These are phyloP conservation scores for Diaporthe vaccinii DNA, from an alignment of 2,329 filamentous ascomycete species.

Conservation along the genomic window DNA sequence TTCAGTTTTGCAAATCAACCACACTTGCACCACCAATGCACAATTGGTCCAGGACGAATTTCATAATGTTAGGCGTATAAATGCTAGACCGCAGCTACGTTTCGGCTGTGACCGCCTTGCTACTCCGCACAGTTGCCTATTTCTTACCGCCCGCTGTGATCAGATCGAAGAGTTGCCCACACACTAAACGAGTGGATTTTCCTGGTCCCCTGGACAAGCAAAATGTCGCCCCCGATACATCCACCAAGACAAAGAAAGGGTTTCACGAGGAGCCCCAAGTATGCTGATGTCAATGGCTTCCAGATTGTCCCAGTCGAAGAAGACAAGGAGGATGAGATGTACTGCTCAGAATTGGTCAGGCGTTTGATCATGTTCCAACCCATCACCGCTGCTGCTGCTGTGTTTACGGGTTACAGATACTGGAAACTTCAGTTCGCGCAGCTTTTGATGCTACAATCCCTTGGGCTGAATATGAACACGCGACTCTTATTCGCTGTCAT, in stretches of 20 bases:
- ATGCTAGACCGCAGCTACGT: neutral
- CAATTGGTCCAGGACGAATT: neutral
- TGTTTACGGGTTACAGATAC: neutral
- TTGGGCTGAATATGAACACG: neutral
- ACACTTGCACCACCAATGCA: neutral
- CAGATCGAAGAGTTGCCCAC: neutral
- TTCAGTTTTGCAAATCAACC: neutral
- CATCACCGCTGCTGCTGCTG: neutral
- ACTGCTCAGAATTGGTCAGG: neutral
- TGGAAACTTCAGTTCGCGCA: conserved; percentile 15
- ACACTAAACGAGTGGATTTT: neutral
- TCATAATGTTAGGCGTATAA: neutral
- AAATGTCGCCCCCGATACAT: neutral
- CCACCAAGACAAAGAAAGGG: neutral
- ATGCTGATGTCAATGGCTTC: neutral
- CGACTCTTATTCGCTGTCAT: neutral
- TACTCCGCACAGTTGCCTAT: too few relatives aligned
- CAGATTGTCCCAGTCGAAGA: conserved; percentile 6
- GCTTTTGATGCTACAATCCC: neutral
- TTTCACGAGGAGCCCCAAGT: neutral
- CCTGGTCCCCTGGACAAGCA: neutral
- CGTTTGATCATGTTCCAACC: neutral
- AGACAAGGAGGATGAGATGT: conserved; percentile 12
- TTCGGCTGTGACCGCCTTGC: neutral
- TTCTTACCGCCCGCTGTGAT: neutral